Evolutionary conservation across 2,329 filamentous ascomycete genomes (phyloP).

Genomic region (Penicillium sclerotiorum): DNA sequence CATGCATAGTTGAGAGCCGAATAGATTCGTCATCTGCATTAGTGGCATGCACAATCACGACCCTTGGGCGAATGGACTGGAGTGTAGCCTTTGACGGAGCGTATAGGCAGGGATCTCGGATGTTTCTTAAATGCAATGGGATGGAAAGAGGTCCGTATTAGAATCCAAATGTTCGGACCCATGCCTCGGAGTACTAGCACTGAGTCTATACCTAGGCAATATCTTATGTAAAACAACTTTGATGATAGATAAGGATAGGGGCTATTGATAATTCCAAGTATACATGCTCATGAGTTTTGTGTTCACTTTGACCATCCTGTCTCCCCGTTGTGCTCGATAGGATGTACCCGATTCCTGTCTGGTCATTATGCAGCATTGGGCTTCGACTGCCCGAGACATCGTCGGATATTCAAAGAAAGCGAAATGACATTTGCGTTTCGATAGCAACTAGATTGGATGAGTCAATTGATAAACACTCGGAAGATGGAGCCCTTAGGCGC

Average conservation of each 20-base stretch:
- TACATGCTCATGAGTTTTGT: no score
- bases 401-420: neutral
- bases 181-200: no score
- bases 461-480: neutral
- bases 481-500: neutral
- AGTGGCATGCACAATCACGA: neutral
- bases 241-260: no score
- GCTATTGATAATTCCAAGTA: no score
- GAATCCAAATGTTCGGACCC: no score
- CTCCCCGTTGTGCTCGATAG: no score
- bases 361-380: neutral
- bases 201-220: no score
- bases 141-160: no score
- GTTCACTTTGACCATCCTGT: no score
- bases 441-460: neutral
- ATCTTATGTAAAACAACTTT: no score
- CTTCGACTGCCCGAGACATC: neutral
- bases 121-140: no score
- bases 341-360: neutral
- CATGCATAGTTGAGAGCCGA: neutral
- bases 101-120: neutral
- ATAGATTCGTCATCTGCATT: slow-evolving; percentile 11
- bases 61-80: neutral
- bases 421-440: neutral
- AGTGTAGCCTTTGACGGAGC: neutral